Conservation (phyloP, 345 rosid genomes). For the Melaleuca quinquenervia region DNA sequence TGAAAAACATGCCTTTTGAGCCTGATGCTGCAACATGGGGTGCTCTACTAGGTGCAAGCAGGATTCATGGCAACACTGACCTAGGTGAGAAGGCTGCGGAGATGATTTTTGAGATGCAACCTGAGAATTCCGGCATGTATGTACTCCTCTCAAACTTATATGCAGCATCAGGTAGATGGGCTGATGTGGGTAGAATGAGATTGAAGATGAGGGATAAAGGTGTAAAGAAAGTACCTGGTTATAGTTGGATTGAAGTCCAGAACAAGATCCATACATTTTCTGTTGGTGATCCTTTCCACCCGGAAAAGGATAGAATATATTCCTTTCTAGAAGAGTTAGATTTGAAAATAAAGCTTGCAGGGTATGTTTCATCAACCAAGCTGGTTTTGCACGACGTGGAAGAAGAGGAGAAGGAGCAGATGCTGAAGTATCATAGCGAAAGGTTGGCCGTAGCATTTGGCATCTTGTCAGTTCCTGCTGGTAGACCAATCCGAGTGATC, state of each 20-base stretch:
- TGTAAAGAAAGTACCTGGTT: constrained; percentile 19
- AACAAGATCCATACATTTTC: constrained; percentile 22
- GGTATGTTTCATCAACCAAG: constrained; percentile 18
- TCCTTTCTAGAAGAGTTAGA: constrained; percentile 12
- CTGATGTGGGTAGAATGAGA: constrained; percentile 17
- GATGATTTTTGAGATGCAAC: constrained; percentile 22
- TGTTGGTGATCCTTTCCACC: constrained; percentile 22
- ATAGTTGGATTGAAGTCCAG: constrained; percentile 21
- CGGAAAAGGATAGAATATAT: constrained; percentile 12
- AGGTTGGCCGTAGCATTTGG: constrained; percentile 28
- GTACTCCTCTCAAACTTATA: constrained; percentile 22
- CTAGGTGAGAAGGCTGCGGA: constrained; percentile 22
- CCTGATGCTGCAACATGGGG: constrained; percentile 27
- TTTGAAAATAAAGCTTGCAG: constrained; percentile 15
- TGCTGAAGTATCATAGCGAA: constrained; percentile 24
- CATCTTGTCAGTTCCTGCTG: constrained; percentile 13
- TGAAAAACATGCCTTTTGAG: constrained; percentile 17
- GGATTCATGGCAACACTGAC: constrained; percentile 19
- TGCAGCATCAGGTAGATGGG: constrained; percentile 19
- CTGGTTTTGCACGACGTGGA: constrained; percentile 16
- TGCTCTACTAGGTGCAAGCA: constrained; percentile 22
- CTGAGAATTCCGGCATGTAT: constrained; percentile 22
- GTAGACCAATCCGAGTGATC: constrained; percentile 23
- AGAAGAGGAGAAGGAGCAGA: constrained; percentile 17
- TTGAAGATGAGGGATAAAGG: constrained; percentile 15